Conservation (phyloP, 257 asterid species). For the Fraxinus excelsior region DNA sequence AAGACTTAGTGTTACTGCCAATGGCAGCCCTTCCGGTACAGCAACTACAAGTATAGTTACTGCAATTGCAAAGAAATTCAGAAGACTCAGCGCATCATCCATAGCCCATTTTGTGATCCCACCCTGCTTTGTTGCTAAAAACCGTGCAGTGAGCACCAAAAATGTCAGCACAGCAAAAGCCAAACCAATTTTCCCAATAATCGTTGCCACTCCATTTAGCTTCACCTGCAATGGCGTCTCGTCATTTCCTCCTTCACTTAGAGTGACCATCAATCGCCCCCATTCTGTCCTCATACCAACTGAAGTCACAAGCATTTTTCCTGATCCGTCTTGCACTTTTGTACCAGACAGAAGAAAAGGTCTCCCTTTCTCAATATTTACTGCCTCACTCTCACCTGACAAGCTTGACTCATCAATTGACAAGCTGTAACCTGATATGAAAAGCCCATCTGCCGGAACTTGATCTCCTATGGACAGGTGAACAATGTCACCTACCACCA, state of each 20-base stretch:
- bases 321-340: conserved; percentile 81
- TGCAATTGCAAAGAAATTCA: conserved; percentile 71
- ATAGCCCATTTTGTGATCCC: conserved; percentile 46
- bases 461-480: conserved; percentile 76
- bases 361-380: conserved; percentile 36
- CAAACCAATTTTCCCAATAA: conserved; percentile 75
- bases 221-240: conserved; percentile 88
- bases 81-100: conserved; percentile 43
- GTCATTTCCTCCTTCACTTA: conserved; percentile 67
- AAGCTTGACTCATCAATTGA: conserved; percentile 73
- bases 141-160: conserved; percentile 54
- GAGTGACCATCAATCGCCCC: conserved; percentile 73
- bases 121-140: conserved; percentile 47
- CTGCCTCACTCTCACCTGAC: conserved; percentile 80
- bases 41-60: conserved; percentile 86
- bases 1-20: conserved; percentile 79
- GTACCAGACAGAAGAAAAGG: conserved; percentile 79
- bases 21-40: conserved; percentile 83
- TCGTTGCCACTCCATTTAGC: conserved; percentile 77
- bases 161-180: conserved; percentile 67
- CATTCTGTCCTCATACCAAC: conserved; percentile 91
- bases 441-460: conserved; percentile 82
- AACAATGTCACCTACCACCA: conserved; percentile 77
- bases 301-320: conserved; percentile 67
- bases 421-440: conserved; percentile 57